A percentile compares a stretch with the other conserved stretches of the same genome.
phyloP scores from a whole-genome alignment of 768 basidiomycete genomes.

The Lactarius pseudohatsudake region DNA sequence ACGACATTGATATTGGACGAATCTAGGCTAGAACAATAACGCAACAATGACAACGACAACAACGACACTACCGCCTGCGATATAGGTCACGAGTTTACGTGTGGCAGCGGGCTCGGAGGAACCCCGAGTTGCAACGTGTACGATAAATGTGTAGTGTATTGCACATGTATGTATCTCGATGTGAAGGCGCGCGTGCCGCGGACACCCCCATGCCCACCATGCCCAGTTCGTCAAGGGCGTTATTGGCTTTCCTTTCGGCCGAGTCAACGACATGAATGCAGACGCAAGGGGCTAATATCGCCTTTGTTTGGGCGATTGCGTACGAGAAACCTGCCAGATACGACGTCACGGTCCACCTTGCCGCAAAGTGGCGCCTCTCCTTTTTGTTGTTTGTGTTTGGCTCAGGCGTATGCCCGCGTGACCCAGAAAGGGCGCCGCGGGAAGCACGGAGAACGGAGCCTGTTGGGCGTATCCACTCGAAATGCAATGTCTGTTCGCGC shows the following conservation, averaged over 20 bases:
- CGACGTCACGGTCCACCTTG: constrained; percentile 1
- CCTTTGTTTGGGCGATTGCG: neutral
- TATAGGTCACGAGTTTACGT: constrained; percentile 15
- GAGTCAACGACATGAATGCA: constrained; percentile 4
- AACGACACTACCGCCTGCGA: constrained; percentile 1
- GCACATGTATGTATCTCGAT: neutral
- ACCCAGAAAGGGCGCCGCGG: constrained; percentile 14
- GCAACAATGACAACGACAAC: constrained; percentile 1
- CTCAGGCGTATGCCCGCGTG: neutral
- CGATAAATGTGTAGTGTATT: neutral
- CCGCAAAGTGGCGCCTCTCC: neutral
- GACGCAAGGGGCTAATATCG: neutral
- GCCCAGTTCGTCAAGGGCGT: constrained; percentile 4
- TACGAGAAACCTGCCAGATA: constrained; percentile 2
- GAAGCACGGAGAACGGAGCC: constrained; percentile 28
- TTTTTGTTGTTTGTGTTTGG: neutral
- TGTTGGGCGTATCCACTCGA: constrained; percentile 17
- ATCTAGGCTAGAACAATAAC: constrained; percentile 6
- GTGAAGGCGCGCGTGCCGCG: constrained; percentile 10
- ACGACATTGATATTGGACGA: neutral
- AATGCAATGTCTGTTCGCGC: constrained; percentile 15
- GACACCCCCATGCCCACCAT: neutral
- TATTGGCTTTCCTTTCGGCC: neutral
- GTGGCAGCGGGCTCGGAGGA: constrained; percentile 12
- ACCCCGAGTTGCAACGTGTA: constrained; percentile 3